Evolutionary conservation across 352 stramenopile species (phyloP).

Genomic region (Phytophthora cactorum): DNA sequence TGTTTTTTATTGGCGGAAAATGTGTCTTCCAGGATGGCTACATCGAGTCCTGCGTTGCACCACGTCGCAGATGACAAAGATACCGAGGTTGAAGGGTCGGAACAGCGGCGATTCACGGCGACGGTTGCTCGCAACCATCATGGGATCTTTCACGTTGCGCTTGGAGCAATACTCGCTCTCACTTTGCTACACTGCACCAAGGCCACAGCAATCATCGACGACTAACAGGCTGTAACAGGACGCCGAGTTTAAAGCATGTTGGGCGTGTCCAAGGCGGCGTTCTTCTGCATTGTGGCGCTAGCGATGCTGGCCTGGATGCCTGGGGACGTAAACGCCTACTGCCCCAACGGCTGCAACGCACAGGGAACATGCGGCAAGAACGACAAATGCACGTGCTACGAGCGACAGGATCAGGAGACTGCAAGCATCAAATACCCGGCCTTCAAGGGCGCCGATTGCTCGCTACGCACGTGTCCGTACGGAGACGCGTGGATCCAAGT

Average conservation of each 20-base stretch:
- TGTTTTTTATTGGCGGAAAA: constrained; percentile 21
- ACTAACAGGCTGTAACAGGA: constrained; percentile 3
- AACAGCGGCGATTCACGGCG: constrained; percentile 20
- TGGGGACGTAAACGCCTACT: constrained; percentile 58
- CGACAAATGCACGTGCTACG: constrained; percentile 94
- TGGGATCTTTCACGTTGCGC: constrained; percentile 29
- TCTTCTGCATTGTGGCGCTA: constrained; percentile 44
- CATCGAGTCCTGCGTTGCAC: background rate
- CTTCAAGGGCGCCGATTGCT: constrained; percentile 82
- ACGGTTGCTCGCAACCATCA: constrained; percentile 26
- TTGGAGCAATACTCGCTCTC: background rate
- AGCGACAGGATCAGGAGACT: constrained; percentile 61
- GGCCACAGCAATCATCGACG: constrained; percentile 10
- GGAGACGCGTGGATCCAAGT: constrained; percentile 70
- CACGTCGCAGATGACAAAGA: background rate
- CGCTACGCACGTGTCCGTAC: constrained; percentile 76
- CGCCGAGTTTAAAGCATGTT: constrained; percentile 37
- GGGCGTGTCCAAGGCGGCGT: constrained; percentile 44
- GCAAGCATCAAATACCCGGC: constrained; percentile 49
- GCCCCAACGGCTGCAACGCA: constrained; percentile 85
- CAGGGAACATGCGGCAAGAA: constrained; percentile 88
- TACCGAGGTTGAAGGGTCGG: constrained; percentile 21
- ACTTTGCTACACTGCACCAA: constrained; percentile 23
- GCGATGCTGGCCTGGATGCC: constrained; percentile 40
- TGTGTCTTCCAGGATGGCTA: constrained; percentile 11